phyloP scores from a whole-genome alignment of 208 protist genomes.

The Endotrypanum monterogeii region DNA sequence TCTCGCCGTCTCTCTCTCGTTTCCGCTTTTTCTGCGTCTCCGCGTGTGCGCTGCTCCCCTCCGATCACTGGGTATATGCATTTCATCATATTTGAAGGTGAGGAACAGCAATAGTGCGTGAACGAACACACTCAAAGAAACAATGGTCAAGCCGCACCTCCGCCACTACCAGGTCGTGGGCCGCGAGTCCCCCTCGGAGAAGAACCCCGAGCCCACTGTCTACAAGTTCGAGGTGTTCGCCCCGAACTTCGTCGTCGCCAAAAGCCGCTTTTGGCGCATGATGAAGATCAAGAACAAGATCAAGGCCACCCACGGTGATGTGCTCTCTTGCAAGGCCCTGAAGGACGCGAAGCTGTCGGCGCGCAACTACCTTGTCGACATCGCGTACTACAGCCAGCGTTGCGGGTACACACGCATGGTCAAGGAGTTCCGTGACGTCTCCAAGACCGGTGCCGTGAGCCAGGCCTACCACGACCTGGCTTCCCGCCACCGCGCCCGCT shows the following conservation, averaged over 20 bases:
- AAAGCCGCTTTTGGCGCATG: slow-evolving; percentile 99
- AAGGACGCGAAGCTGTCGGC: slow-evolving; percentile 96
- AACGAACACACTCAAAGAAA: slow-evolving; percentile 11
- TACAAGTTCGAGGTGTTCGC: slow-evolving; percentile 99
- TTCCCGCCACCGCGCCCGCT: slow-evolving; percentile 95
- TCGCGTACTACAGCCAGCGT: slow-evolving; percentile 98
- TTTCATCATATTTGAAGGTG: not conserved
- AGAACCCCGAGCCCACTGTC: slow-evolving; percentile 93
- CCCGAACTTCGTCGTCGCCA: slow-evolving; percentile 97
- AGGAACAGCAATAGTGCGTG: slow-evolving; percentile 3
- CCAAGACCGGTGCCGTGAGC: slow-evolving; percentile 95
- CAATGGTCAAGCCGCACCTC: slow-evolving; percentile 83
- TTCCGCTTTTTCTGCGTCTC: not conserved
- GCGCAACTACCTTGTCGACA: slow-evolving; percentile 99
- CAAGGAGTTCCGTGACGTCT: slow-evolving; percentile 99
- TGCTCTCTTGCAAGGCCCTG: slow-evolving; percentile 93
- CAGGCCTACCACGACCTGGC: slow-evolving; percentile 98
- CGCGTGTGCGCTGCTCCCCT: not conserved
- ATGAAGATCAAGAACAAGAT: slow-evolving; percentile 97
- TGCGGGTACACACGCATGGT: slow-evolving; percentile 99
- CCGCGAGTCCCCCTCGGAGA: slow-evolving; percentile 92
- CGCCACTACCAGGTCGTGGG: slow-evolving; percentile 96
- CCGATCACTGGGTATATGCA: not conserved
- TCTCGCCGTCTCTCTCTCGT: not conserved
- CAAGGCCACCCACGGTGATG: slow-evolving; percentile 98